phyloP scores from a whole-genome alignment of 805 yeast genomes.

The Candida ovalis region DNA sequence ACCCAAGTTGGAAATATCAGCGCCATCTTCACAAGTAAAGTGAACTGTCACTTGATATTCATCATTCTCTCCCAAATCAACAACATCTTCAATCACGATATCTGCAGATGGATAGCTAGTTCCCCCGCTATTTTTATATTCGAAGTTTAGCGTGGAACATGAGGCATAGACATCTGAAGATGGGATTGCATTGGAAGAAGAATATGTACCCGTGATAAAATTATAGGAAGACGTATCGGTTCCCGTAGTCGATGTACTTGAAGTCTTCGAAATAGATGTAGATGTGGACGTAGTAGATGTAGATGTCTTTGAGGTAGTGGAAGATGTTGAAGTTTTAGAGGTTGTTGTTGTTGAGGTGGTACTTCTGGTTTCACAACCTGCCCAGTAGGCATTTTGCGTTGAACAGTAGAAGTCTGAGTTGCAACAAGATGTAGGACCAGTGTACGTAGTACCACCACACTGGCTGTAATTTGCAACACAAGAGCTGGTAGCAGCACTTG shows the following conservation, averaged over 20 bases:
- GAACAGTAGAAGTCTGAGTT: slow-evolving; percentile 3
- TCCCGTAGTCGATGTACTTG: neutral
- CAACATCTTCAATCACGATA: slow-evolving; percentile 12
- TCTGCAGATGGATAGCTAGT: slow-evolving; percentile 16
- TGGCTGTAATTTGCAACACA: slow-evolving; percentile 13
- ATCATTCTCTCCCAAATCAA: slow-evolving; percentile 6
- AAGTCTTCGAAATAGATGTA: neutral
- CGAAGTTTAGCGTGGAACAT: slow-evolving; percentile 17
- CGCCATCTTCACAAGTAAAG: slow-evolving; percentile 10
- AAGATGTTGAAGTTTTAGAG: neutral
- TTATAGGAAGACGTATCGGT: neutral
- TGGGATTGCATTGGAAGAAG: neutral
- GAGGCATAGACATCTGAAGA: slow-evolving; percentile 1
- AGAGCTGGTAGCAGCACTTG: neutral
- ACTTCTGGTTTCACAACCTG: neutral
- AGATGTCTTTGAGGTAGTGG: neutral
- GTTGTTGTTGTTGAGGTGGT: neutral
- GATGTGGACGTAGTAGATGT: neutral
- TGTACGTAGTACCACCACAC: slow-evolving; percentile 20
- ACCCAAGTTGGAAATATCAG: slow-evolving; percentile 18
- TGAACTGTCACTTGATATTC: slow-evolving; percentile 15
- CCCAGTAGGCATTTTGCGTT: neutral
- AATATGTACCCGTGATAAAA: slow-evolving; percentile 8
- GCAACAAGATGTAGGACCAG: slow-evolving; percentile 15
- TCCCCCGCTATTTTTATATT: slow-evolving; percentile 5